These are phyloP conservation scores for Colletotrichum orbiculare DNA, from an alignment of 2,329 filamentous ascomycete species.

Conservation along the genomic window DNA sequence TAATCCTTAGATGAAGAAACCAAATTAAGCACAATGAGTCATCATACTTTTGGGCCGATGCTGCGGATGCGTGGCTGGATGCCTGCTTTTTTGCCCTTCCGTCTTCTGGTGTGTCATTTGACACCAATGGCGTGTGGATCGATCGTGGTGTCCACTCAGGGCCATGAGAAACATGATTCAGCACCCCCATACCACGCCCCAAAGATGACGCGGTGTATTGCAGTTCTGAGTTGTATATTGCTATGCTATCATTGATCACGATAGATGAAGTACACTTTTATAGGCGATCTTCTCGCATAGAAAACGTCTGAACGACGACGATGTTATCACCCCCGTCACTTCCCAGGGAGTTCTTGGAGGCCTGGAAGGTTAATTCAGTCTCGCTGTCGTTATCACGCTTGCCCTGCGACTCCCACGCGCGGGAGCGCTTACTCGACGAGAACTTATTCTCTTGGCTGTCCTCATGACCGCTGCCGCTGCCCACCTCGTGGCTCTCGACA, in stretches of 20 bases:
- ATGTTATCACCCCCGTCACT: constrained; percentile 28
- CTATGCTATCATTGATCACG: neutral
- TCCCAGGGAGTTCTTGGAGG: constrained; percentile 24
- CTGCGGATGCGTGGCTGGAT: no score
- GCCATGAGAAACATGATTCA: no score
- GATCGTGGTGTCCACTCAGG: no score
- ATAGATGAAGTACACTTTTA: neutral
- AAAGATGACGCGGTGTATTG: no score
- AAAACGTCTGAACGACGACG: constrained; percentile 30
- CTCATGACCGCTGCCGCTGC: constrained; percentile 17
- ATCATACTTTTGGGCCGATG: no score
- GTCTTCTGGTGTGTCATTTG: no score
- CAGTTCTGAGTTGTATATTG: neutral
- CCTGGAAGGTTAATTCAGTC: constrained; percentile 34
- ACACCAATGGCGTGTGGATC: no score
- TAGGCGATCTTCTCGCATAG: constrained; percentile 23
- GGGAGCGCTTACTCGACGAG: constrained; percentile 25
- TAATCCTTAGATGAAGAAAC: no score
- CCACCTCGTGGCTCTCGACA: constrained; percentile 19
- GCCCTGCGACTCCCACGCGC: constrained; percentile 30
- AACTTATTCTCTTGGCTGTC: constrained; percentile 6
- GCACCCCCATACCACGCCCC: no score
- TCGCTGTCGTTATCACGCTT: constrained; percentile 35
- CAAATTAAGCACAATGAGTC: no score
- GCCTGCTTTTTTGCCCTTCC: no score